Base-by-base conservation (phyloP, 768 basidiomycete species). In the Leccinum variicolor region DNA sequence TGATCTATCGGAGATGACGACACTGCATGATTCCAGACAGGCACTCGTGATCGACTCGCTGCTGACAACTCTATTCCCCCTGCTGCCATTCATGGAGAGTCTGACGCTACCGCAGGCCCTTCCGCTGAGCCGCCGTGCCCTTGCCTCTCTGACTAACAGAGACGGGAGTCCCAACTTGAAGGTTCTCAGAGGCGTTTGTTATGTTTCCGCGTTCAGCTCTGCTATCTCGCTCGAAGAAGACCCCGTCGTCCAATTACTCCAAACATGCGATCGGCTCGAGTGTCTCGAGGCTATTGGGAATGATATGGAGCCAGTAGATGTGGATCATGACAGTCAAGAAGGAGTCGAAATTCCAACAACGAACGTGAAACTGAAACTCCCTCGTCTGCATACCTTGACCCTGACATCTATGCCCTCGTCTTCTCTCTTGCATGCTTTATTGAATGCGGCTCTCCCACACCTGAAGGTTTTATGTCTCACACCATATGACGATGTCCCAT, bases 371-470 rank as follows among this genome's bases (percentile, higher is more conserved):
- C 69, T 92, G 19, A 60, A 76, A 57, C 80, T 93, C 4, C 79
- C 78, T 10, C 78, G 75, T 54, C 77, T 94, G 17, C 81, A 79
- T 50, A 82, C 79, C 19, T 67, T 93, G 21, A 77, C 82, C 17
- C 63, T 92, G 17, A 74, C 90, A 21, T 86, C 87, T 2, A 82
- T 89, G 75, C 84, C 85, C 52, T 79, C 77, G 6, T 89, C 87
- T 5, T 81, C 84, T 21, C 74, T 90, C 31, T 75, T 91, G 70
- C 72, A 80, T 39, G 77, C 81, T 15, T 75, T 94, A 26, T 72
- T 90, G 17, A 68, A 75, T 39, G 80, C 87, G 0, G 69, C 82
- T 0, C 81, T 94, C 14, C 90, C 88, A 4, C 72, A 78, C 3
- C 74, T 94, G 43, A 76, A 69, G 33, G 85, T 84, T 61, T 75